Conservation (phyloP, 2,329 filamentous ascomycete species). For the Fonsecaea erecta region DNA sequence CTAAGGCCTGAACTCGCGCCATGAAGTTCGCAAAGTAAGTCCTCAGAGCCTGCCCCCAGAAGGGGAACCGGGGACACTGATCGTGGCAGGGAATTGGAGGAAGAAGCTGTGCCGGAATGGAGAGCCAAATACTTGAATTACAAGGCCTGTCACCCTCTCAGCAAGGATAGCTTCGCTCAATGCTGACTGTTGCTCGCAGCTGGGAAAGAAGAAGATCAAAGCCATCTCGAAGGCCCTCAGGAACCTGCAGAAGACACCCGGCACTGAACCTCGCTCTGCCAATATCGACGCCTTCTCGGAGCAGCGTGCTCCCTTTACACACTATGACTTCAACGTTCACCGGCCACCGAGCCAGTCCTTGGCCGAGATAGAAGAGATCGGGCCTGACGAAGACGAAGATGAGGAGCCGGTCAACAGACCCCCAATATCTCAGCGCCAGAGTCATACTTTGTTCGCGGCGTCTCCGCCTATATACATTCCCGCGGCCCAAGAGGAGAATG, state of each 20-base stretch:
- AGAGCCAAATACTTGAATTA: slow-evolving; percentile 92
- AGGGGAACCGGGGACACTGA: too few relatives aligned
- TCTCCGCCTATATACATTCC: slow-evolving; percentile 47
- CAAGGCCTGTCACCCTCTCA: slow-evolving; percentile 60
- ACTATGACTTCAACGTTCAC: slow-evolving; percentile 35
- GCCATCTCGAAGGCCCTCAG: slow-evolving; percentile 74
- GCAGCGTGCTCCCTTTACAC: slow-evolving; percentile 33
- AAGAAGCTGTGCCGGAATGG: slow-evolving; percentile 93
- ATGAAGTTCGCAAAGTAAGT: slow-evolving; percentile 69
- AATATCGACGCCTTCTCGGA: slow-evolving; percentile 22
- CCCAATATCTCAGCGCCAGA: slow-evolving; percentile 33
- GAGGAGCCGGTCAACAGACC: slow-evolving; percentile 23
- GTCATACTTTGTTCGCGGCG: slow-evolving; percentile 38
- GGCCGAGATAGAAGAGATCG: slow-evolving; percentile 26
- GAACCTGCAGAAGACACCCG: slow-evolving; percentile 59
- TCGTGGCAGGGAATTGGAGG: slow-evolving; percentile 71
- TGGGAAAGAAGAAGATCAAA: slow-evolving; percentile 91
- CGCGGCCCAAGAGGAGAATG: slow-evolving; percentile 44
- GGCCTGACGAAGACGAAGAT: slow-evolving; percentile 28
- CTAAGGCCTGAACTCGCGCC: background rate
- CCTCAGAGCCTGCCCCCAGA: too few relatives aligned
- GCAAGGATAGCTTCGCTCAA: slow-evolving; percentile 9
- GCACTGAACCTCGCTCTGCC: slow-evolving; percentile 33
- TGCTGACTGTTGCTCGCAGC: slow-evolving; percentile 45
- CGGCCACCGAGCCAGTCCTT: slow-evolving; percentile 22